Base-by-base conservation (phyloP, 179 eudicot genomes). In the Heliamphora pulchella region DNA sequence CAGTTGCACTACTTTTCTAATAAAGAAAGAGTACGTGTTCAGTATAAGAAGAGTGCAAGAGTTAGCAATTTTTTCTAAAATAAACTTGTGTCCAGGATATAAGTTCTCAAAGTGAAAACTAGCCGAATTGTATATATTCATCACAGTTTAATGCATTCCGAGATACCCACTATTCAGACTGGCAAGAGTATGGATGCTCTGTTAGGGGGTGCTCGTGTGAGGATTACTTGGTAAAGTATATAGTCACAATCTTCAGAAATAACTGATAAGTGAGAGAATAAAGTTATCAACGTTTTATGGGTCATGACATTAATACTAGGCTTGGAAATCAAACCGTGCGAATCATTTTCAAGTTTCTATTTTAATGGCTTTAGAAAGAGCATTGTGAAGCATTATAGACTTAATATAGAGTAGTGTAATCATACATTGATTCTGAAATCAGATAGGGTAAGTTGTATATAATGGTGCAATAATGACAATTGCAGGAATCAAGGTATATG, bases 31-130 rank as follows among this genome's bases (percentile, higher is more conserved):
- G 13, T 15, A 73, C 44, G 0, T 43, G 10, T 75, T 61, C 20
- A 72, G 61, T 63, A 8, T 8, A 18, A 50, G 58, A 77, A 77
- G 79, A 64, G 43, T 47, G 61, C 44, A n/a, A 64, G 41, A 76
- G 55, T 77, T 46, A 11, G 1, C 41, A 59, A 41, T 8, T 2
- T 18, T 54, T 15, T 67, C 3, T 67, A 31, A 31, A 31, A 41
- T 39, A 20, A 18, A 70, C n/a, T 62, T 46, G 2, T 47, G 9
- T 18, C 5, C 1, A 4, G 5, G 4, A 77, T 58, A 48, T 74
- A 55, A 61, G 69, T 77, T 62, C 9, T 4, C 59, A n/a, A 48
- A 48, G 39, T 48, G 79, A 63, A 22, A 47, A 63, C 3, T 62
- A 63, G 11, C 11, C 13, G 31, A 39, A 67, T 39, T 0, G 17